phyloP scores from a whole-genome alignment of 768 basidiomycete species.

The Porpolomopsis calyptriformis region DNA sequence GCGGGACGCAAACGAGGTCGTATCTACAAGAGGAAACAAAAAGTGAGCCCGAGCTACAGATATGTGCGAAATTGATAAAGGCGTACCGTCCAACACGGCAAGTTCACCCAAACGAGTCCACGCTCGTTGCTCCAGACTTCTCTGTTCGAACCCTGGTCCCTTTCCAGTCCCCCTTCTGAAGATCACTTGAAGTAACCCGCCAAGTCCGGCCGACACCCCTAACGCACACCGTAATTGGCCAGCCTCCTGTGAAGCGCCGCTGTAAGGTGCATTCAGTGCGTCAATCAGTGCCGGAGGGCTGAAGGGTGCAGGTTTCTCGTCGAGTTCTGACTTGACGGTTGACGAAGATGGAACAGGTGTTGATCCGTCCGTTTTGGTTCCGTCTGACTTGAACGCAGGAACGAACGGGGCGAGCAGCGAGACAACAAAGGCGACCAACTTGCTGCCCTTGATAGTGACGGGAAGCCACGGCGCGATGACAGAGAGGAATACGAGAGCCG shows the following conservation, averaged over 20 bases:
- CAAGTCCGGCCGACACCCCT: constrained; percentile 10
- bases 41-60: neutral
- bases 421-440: neutral
- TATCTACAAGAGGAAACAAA: constrained; percentile 11
- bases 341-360: neutral
- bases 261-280: constrained; percentile 21
- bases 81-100: constrained; percentile 14
- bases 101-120: constrained; percentile 45
- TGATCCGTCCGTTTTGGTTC: neutral
- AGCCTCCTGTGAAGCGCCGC: constrained; percentile 30
- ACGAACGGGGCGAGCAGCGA: neutral
- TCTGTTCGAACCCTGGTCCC: constrained; percentile 24
- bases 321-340: neutral
- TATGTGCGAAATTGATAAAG: neutral
- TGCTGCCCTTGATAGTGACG: neutral
- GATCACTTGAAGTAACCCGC: constrained; percentile 1
- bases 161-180: constrained; percentile 17
- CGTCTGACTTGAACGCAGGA: neutral
- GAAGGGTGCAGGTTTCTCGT: constrained; percentile 1
- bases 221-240: constrained; percentile 29
- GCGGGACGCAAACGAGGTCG: constrained; percentile 29
- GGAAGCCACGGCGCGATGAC: constrained; percentile 37
- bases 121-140: constrained; percentile 35
- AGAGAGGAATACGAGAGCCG: constrained; percentile 48
- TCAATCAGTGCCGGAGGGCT: constrained; percentile 19